These are phyloP conservation scores for Drosera spatulata DNA, from an alignment of 179 eudicot species.

Conservation along the genomic window DNA sequence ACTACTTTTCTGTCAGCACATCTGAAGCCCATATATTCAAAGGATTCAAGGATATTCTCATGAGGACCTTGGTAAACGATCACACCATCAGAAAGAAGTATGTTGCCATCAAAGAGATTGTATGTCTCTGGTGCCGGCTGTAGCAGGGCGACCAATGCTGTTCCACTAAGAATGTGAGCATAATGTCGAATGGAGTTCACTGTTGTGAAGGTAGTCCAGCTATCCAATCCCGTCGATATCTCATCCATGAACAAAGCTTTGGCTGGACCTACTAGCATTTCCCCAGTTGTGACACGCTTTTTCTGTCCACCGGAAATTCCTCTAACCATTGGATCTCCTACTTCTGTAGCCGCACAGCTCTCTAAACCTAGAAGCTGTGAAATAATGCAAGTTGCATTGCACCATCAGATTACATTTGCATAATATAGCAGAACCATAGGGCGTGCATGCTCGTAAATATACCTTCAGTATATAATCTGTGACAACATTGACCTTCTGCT, in stretches of 20 bases:
- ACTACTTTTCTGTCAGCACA: conserved; percentile 26
- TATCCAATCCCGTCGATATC: conserved; percentile 27
- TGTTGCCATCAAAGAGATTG: conserved; percentile 23
- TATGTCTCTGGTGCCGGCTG: conserved; percentile 28
- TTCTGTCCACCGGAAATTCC: conserved; percentile 20
- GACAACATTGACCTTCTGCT: conserved; percentile 9
- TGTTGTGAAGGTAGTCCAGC: conserved; percentile 24
- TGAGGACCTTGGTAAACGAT: conserved; percentile 24
- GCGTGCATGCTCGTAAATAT: too few relatives aligned
- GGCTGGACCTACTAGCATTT: conserved; percentile 24
- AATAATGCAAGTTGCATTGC: too few relatives aligned
- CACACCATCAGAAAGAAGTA: conserved; percentile 22
- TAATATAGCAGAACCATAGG: too few relatives aligned
- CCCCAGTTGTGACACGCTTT: conserved; percentile 15
- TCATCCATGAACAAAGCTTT: conserved; percentile 28
- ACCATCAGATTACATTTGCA: too few relatives aligned
- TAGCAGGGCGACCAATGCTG: conserved; percentile 21
- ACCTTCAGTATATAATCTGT: conserved; percentile 26
- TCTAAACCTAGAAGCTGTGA: conserved; percentile 15
- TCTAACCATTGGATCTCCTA: conserved; percentile 20
- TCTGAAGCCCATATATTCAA: conserved; percentile 21
- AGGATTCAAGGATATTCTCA: conserved; percentile 18
- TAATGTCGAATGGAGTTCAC: conserved; percentile 13
- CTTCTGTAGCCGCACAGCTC: conserved; percentile 16
- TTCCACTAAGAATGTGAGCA: conserved; percentile 19